phyloP scores from a whole-genome alignment of 306 rosid genomes.

The Cucumis cinereus region DNA sequence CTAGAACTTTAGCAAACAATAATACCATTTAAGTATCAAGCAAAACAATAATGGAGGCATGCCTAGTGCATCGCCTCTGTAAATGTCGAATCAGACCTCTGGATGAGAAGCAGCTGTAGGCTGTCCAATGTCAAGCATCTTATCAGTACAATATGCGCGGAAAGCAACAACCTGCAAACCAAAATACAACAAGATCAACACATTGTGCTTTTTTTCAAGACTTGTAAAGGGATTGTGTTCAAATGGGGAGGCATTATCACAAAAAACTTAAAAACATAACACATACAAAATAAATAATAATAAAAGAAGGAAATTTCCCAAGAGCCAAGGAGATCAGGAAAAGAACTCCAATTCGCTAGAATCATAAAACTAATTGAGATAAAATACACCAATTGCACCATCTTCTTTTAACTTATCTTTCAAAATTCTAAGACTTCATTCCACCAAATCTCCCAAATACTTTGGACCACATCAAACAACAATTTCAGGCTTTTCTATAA shows the following conservation, averaged over 20 bases:
- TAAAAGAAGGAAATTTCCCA: background rate
- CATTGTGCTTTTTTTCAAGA: background rate
- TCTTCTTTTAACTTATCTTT: background rate
- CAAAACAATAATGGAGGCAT: background rate
- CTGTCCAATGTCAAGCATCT: slow-evolving; percentile 63
- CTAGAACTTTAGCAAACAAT: background rate
- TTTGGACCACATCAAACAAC: background rate
- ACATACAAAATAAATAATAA: background rate
- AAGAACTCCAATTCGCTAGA: background rate
- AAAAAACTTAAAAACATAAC: background rate
- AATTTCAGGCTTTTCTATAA: background rate
- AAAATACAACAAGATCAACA: slow-evolving; percentile 13
- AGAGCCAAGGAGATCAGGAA: background rate
- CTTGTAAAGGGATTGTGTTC: background rate
- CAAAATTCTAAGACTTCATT: background rate
- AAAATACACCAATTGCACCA: background rate
- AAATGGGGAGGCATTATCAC: background rate
- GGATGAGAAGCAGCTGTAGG: slow-evolving; percentile 81
- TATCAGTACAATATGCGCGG: slow-evolving; percentile 36
- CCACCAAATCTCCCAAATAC: background rate
- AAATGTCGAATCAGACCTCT: slow-evolving; percentile 28
- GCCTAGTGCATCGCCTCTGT: background rate
- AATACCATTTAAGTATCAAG: background rate
- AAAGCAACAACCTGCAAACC: slow-evolving; percentile 32
- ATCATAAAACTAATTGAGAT: background rate